Percentiles rank a stretch among this genome's conserved stretches.
These are phyloP conservation scores for Magnolia changhungtana DNA, from an alignment of 164 flowering plant genomes.

Conservation along the genomic window DNA sequence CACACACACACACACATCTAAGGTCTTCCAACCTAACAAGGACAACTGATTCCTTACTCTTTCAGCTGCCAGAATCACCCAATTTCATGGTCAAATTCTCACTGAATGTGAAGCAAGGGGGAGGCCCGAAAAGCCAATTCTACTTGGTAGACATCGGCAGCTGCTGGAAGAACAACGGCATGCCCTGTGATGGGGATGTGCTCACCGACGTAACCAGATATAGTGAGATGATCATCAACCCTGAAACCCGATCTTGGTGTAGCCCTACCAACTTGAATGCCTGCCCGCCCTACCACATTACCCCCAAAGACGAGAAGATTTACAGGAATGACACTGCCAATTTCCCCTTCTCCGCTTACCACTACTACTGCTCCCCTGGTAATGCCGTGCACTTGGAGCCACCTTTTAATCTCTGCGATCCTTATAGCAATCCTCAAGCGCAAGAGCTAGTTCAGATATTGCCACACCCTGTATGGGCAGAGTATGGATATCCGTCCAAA, in stretches of 20 bases:
- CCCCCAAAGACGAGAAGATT: constrained; percentile 38
- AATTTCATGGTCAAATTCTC: constrained; percentile 64
- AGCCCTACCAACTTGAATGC: constrained; percentile 29
- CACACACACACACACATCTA: too few species aligned
- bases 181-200: constrained; percentile 65
- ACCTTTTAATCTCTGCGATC: constrained; percentile 62
- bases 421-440: constrained; percentile 84
- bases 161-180: constrained; percentile 82
- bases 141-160: constrained; percentile 73
- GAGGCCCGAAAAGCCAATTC: constrained; percentile 78
- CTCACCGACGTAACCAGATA: constrained; percentile 73
- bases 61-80: constrained; percentile 71
- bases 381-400: constrained; percentile 50
- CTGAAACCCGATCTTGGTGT: constrained; percentile 60
- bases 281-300: constrained; percentile 74
- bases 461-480: constrained; percentile 78
- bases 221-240: constrained; percentile 85
- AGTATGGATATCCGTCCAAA: constrained; percentile 64
- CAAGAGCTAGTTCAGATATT: constrained; percentile 73
- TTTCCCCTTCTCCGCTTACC: constrained; percentile 75
- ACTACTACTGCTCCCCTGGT: constrained; percentile 66
- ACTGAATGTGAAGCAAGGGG: constrained; percentile 64
- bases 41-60: neutral
- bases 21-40: neutral
- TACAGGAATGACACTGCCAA: constrained; percentile 50